phyloP scores from a whole-genome alignment of 2,329 filamentous ascomycete genomes.

The Ophiostoma populinum region DNA sequence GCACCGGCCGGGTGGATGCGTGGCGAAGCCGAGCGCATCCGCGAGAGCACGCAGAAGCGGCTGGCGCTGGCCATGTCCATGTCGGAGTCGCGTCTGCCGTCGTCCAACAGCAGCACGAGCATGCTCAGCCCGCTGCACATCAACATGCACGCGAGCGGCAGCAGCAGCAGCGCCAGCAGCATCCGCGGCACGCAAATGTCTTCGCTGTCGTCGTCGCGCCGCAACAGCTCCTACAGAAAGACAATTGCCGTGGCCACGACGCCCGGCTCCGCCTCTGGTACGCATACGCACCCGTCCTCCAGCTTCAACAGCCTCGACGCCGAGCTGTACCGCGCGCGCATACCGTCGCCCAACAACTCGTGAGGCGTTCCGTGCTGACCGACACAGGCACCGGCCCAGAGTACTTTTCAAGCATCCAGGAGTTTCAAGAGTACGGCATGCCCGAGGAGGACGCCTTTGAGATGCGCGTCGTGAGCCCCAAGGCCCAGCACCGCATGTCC shows the following conservation, averaged over 20 bases:
- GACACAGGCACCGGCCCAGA: too few species aligned
- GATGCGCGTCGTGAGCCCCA: too few species aligned
- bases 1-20: slow-evolving; percentile 34
- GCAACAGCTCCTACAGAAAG: slow-evolving; percentile 1
- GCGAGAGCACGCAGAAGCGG: slow-evolving; percentile 32
- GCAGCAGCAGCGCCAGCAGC: slow-evolving; percentile 2
- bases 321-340: slow-evolving; percentile 3
- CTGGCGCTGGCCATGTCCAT: slow-evolving; percentile 21
- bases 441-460: slow-evolving; percentile 1
- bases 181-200: neutral
- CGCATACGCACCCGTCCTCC: slow-evolving; percentile 7
- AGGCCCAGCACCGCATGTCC: too few species aligned
- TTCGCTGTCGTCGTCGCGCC: neutral
- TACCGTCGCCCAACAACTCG: neutral
- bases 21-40: slow-evolving; percentile 28
- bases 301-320: slow-evolving; percentile 12
- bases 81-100: neutral
- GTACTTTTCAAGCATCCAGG: too few species aligned
- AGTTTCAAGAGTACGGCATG: neutral
- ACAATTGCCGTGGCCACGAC: neutral
- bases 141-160: slow-evolving; percentile 4
- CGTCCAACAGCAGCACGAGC: slow-evolving; percentile 1
- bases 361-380: too few species aligned
- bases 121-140: slow-evolving; percentile 9
- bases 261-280: slow-evolving; percentile 8